phyloP scores from a whole-genome alignment of 2,329 filamentous ascomycete species.

The Monilinia aucupariae region DNA sequence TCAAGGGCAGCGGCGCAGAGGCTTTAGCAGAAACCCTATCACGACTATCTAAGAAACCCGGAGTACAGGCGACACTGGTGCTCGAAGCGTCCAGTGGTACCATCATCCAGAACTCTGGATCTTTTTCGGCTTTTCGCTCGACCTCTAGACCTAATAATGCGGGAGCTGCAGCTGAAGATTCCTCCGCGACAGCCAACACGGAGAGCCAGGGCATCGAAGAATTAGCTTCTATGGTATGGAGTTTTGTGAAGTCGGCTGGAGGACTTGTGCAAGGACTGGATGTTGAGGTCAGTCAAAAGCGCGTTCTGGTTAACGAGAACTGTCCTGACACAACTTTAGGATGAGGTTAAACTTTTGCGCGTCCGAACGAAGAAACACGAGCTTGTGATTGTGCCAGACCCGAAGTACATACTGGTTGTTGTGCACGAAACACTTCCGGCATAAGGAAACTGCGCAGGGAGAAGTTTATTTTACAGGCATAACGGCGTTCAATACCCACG shows the following conservation, averaged over 20 bases:
- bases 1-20: constrained; percentile 13
- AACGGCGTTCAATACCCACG: constrained; percentile 18
- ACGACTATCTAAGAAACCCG: constrained; percentile 65
- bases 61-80: constrained; percentile 72
- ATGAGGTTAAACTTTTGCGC: constrained; percentile 70
- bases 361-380: constrained; percentile 81
- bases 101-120: constrained; percentile 69
- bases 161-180: constrained; percentile 3
- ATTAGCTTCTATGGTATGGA: constrained; percentile 70
- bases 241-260: constrained; percentile 64
- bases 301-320: neutral
- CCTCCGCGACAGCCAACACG: neutral
- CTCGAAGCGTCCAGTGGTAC: constrained; percentile 66
- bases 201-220: constrained; percentile 49
- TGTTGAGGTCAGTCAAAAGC: constrained; percentile 48
- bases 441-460: constrained; percentile 34
- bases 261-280: constrained; percentile 68
- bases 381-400: constrained; percentile 74
- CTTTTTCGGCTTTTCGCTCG: constrained; percentile 43
- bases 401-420: constrained; percentile 72
- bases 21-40: constrained; percentile 27
- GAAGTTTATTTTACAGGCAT: neutral
- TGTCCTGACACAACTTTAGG: constrained; percentile 40
- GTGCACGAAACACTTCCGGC: constrained; percentile 75
- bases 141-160: neutral